Base-by-base conservation (phyloP, 495 filamentous ascomycete genomes). In the Evernia prunastri region DNA sequence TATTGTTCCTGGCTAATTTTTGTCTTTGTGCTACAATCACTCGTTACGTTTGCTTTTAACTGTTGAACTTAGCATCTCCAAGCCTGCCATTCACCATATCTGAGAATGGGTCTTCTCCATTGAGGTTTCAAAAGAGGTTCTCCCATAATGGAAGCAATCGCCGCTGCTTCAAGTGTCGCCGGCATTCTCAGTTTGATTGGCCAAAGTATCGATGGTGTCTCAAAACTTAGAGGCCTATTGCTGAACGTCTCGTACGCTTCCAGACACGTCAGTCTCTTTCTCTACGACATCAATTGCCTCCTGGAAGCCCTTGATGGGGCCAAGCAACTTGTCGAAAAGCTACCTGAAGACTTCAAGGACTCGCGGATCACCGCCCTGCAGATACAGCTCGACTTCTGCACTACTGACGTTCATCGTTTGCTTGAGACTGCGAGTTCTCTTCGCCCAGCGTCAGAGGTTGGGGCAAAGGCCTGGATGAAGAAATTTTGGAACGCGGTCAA, bases 381-480 rank as follows among this genome's bases (percentile, higher is more conserved):
- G 6, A 29, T 61, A 9, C 64, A 62, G 39, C 18, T 66, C 6
- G 59, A 66, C 27, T 59, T 42, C 20, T 66, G 59, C n/a, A 57
- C 53, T 1, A 58, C 29, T 6, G 64, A 66, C 37, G 39, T 58
- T 17, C 61, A 56, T 39, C 11, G 40, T 25, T 58, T 59, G 53
- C 40, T 66, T 20, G 35, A 42, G 4, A 49, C 23, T 18, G 64
- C 64, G 11, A 61, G 40, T 27, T 31, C 29, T n/a, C 20, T 66
- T 23, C 58, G 59, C 23, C 47, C 51, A 4, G 53, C 47, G 0
- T 33, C 59, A 13, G 27, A 58, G 17, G 15, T 25, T 10, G 64
- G 64, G 20, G 40, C 36, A 31, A 66, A 45, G 45, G 59, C 51
- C 33, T 66, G 64, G 59, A 37, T 66, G 18, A 66, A 58, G 59